Evolutionary conservation across 257 asterid species (phyloP), one percentile per base, ranked within the genome.

Genomic region (Oldenlandia corymbosa): DNA sequence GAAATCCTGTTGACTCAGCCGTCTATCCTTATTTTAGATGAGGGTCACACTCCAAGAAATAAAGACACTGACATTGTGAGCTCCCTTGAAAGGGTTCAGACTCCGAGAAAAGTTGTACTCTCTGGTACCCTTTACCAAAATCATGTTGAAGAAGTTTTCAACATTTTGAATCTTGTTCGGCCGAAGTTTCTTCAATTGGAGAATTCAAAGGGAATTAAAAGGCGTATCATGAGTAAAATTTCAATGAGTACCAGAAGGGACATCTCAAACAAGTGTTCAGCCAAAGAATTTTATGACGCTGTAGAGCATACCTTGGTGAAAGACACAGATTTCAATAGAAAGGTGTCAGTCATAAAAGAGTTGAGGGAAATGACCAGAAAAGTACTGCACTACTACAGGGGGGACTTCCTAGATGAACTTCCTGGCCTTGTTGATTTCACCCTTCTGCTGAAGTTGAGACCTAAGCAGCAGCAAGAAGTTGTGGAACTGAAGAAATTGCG

Each of bases 91-190:
- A 88, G 88, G 81, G 86, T 93, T 8, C 86, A 85, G 80, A 90
- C 97, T 28, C 65, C 84, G 48, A 77, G 96, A 65, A 90, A 93
- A 72, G 96, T 93, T 52, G 99, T 93, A 59, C 95, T 93, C 3
- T 93, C 99, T 18, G 99, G 99, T 42, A 93, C 99, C 1, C 82
- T 93, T 8, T 93, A 87, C 71, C 97, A 93, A 71, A 93, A 93
- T 83, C 99, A 93, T 13, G 99, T 93, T 21, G 81, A 78, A 72
- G 99, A 93, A 71, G 97, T 93, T 42, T 93, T 90, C 77, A 90
- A 90, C 75, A 88, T 93, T 42, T 68, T 93, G 66, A 90, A 93
- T 68, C 99, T 93, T 37, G 99, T 93, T 42, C 97, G 97, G 30
- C 99, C 99, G 4, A 93, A 81, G 81, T 93, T 93, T 65, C 62